Evolutionary conservation across 805 yeast genomes (phyloP), one percentile per base, ranked within the genome.

Genomic region (fission yeast (Schizosaccharomyces pombe)): DNA sequence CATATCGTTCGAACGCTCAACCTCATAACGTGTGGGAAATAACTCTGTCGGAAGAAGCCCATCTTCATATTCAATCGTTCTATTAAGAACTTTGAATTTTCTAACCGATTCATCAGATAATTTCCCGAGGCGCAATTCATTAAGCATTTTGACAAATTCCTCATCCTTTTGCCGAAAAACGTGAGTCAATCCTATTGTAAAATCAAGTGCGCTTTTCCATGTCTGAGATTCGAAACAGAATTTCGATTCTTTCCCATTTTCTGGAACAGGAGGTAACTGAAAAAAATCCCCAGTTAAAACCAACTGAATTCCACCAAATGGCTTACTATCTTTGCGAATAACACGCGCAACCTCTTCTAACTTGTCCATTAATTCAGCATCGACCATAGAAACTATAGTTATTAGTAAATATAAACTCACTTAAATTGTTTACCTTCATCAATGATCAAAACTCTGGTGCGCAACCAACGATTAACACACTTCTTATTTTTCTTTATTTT

Each of bases 301-400:
- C 14, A 91, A 60, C 62, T 91, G 98, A 47, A 91, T 80, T 0
- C 98, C 98, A 4, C 98, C 98, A 71, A 91, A 91, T 0, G 96
- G 95, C 52, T 58, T 59, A 12, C 69, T 64, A 24, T 67, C 70
- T 39, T 80, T 72, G 4, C 83, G 65, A 2, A 81, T 54, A 0
- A 61, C 62, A 59, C 80, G 72, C 0, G 91, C 96, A 37, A 89
- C 67, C 9, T 63, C 67, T 57, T 85, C 82, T 53, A 91, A 69
- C 61, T 85, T 85, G 52, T 81, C 82, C 58, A 91, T 75, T 52
- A 89, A 71, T 1, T 62, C 69, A 0, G 86, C 93, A 62, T 85
- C 94, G 56, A 91, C 75, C 98, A 91, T 91, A 0, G 97, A 87
- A 2, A 91, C 75, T 47, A 47, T 12, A 11, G n/a, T 5, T 14